Evolutionary conservation across 108 stramenopile species (phyloP).

Genomic region (Discostella pseudostelligera): DNA sequence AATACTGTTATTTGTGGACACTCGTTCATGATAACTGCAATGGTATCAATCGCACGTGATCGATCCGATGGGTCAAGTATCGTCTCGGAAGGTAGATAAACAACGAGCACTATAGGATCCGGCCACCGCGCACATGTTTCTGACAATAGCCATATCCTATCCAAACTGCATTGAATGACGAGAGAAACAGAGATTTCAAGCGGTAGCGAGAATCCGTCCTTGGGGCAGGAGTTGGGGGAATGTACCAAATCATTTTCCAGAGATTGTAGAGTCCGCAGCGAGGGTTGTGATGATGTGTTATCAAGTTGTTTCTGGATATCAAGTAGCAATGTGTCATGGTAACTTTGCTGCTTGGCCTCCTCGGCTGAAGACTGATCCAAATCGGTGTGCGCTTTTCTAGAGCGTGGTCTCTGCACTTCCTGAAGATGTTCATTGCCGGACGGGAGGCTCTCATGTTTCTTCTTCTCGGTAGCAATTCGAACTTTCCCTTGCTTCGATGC

Average conservation of each 20-base stretch:
- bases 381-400: constrained; percentile 1
- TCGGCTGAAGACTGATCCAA: neutral
- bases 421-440: neutral
- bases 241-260: constrained; percentile 20
- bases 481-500: constrained; percentile 5
- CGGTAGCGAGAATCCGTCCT: constrained; percentile 22
- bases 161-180: constrained; percentile 69
- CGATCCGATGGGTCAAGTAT: constrained; percentile 12
- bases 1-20: constrained; percentile 66
- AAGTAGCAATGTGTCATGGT: constrained; percentile 17
- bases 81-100: constrained; percentile 46
- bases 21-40: constrained; percentile 21
- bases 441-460: constrained; percentile 1
- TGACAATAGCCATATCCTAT: constrained; percentile 70
- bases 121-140: constrained; percentile 74
- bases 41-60: constrained; percentile 26
- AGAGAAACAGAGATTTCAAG: constrained; percentile 44
- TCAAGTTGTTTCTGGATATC: constrained; percentile 38
- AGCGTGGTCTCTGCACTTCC: neutral
- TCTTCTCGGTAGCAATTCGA: neutral
- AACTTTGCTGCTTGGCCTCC: neutral
- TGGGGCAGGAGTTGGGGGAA: constrained; percentile 39
- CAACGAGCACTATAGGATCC: constrained; percentile 72
- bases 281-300: constrained; percentile 6
- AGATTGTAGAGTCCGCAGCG: constrained; percentile 24